Percentiles rank a stretch among this genome's conserved stretches.
phyloP scores from a whole-genome alignment of 805 yeast species.

The Tetrapisispora pingtungensis region DNA sequence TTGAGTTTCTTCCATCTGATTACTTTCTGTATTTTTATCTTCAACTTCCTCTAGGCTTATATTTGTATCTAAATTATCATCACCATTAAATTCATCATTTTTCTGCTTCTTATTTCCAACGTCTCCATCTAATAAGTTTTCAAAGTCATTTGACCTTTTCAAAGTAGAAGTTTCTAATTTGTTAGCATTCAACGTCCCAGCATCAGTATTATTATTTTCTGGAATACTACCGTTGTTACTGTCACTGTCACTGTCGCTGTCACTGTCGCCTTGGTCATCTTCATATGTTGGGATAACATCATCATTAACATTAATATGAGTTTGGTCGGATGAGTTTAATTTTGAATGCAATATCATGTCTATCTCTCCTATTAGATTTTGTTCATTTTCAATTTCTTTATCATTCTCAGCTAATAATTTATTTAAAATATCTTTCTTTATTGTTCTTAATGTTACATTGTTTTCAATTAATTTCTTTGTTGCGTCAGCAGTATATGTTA shows the following conservation, averaged over 20 bases:
- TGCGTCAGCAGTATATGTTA: conserved; percentile 23
- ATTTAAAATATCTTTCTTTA: conserved; percentile 18
- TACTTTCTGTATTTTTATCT: background rate
- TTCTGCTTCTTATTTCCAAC: background rate
- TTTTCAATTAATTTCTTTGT: conserved; percentile 23
- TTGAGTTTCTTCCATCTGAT: background rate
- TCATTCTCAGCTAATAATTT: conserved; percentile 19
- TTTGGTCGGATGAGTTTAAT: conserved; percentile 11
- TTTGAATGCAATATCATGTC: conserved; percentile 19
- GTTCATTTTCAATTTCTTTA: conserved; percentile 22
- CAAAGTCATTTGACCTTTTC: background rate
- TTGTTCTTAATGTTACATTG: conserved; percentile 22
- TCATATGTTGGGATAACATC: conserved; percentile 26
- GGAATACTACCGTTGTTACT: conserved; percentile 5
- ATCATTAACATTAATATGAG: conserved; percentile 1
- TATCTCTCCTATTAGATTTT: conserved; percentile 19
- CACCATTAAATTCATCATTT: background rate
- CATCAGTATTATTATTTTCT: background rate
- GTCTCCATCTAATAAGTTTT: background rate
- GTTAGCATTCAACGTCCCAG: background rate
- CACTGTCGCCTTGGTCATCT: conserved; percentile 13
- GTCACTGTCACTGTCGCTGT: conserved; percentile 12
- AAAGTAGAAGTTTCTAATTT: background rate
- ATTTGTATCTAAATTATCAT: background rate
- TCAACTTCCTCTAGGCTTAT: background rate